Conservation (phyloP, 1,284 basidiomycete genomes). For the Neonothopanus nambi region DNA sequence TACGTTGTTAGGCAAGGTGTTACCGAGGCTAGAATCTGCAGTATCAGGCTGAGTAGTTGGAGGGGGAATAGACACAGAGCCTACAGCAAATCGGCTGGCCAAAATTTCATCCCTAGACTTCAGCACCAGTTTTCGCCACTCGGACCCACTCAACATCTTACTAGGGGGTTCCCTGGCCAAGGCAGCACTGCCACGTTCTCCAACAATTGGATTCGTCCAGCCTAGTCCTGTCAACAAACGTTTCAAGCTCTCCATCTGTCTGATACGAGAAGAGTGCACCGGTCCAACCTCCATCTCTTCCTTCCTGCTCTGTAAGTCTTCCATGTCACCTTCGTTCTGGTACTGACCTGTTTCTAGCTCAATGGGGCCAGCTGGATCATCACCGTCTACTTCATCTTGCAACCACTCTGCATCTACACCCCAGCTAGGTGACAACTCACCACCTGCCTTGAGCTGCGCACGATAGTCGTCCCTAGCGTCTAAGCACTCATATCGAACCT, state of each 20-base stretch:
- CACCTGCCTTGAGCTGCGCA: background rate
- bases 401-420: background rate
- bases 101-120: slow-evolving; percentile 26
- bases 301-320: no score
- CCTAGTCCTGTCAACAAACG: no score
- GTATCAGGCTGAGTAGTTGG: no score
- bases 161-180: no score
- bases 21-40: no score
- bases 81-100: slow-evolving; percentile 13
- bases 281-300: no score
- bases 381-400: background rate
- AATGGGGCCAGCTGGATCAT: background rate
- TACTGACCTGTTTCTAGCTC: no score
- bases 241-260: no score
- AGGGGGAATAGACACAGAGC: slow-evolving; percentile 12
- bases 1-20: slow-evolving; percentile 2
- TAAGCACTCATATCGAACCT: background rate
- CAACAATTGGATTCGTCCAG: no score
- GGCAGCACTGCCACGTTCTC: no score
- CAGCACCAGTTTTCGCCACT: background rate
- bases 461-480: slow-evolving; percentile 1
- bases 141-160: no score
- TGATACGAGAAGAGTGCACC: slow-evolving; percentile 19
- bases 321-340: no score
- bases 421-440: background rate